Evolutionary conservation across 1,139 yeast genomes (phyloP), one percentile per base, ranked within the genome.

Genomic region (Yamadazyma spencermartinsiae): DNA sequence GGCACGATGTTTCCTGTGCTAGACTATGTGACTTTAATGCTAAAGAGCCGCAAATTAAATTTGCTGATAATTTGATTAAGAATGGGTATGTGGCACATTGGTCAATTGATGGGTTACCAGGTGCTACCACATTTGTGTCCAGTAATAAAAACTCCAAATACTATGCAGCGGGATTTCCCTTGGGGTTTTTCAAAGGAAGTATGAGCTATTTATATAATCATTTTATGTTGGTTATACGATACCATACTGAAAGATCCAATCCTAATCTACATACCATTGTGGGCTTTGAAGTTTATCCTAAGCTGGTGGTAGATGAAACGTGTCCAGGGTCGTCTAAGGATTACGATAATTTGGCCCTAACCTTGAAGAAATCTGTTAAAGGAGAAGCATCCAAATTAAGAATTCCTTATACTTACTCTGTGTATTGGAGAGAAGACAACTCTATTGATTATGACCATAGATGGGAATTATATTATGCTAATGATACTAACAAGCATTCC

Each of bases 261-360:
- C 64, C 48, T 8, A 73, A 73, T 3, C 58, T 66, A 37, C 67
- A 74, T 48, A 75, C 86, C 2, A 86, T 89, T 50, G 96, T 88
- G 16, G 97, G 96, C 0, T 86, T 88, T 51, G 97, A 89, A 63
- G 88, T 87, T 7, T 88, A 88, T 54, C 96, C 96, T 9, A 83
- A 80, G 58, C 83, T 94, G 40, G 90, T 86, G 11, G 68, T 74
- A 35, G 82, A 80, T 53, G 76, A 65, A 46, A 69, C 71, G 30
- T 84, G 92, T 55, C 90, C 90, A 2, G 89, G 89, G 5, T 77
- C 83, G 2, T 69, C 82, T 3, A 79, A 74, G 47, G 61, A 74
- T 50, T 82, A 72, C 55, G 65, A 73, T 33, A 77, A 80, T 49
- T 78, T 70, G 50, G 77, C 80, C 33, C 51, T 84, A 10, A 53